Conservation (phyloP, 202 grass and related monocot genomes). For the Cymbopogon flexuosus region DNA sequence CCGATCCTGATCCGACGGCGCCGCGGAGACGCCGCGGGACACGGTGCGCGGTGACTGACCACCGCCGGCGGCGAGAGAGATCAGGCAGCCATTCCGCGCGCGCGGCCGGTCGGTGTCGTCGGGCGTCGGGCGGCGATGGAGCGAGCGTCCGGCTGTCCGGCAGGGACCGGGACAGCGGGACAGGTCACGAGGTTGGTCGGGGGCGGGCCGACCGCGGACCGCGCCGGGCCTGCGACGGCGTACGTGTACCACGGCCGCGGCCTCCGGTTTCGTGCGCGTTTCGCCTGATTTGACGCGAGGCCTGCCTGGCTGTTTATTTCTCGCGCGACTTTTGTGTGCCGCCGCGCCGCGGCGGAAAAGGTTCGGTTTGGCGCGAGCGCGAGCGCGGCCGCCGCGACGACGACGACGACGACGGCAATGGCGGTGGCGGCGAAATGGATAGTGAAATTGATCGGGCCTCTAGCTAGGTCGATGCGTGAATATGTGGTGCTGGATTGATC, state of each 20-base stretch:
- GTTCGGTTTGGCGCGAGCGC: slow-evolving; percentile 3
- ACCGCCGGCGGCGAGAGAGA: background rate
- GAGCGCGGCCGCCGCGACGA: background rate
- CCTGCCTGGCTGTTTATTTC: background rate
- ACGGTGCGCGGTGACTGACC: background rate
- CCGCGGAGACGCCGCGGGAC: background rate
- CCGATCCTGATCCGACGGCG: slow-evolving; percentile 12
- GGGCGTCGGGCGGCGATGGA: too few relatives aligned
- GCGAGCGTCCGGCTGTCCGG: background rate
- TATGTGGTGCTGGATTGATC: background rate
- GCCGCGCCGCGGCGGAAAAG: background rate
- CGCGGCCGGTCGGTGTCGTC: too few relatives aligned
- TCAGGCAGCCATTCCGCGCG: too few relatives aligned
- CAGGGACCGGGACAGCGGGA: background rate
- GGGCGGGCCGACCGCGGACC: slow-evolving; percentile 39
- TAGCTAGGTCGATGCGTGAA: too few relatives aligned
- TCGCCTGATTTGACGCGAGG: slow-evolving; percentile 10
- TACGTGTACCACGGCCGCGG: background rate
- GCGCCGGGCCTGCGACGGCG: background rate
- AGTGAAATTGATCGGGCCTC: too few relatives aligned
- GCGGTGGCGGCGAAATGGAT: too few relatives aligned
- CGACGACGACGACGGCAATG: background rate
- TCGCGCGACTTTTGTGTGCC: background rate
- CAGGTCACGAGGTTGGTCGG: slow-evolving; percentile 43
- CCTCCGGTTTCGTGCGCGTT: slow-evolving; percentile 11